Evolutionary conservation across 2,329 filamentous ascomycete species (phyloP).

Genomic region (Curvularia eragrostidis): DNA sequence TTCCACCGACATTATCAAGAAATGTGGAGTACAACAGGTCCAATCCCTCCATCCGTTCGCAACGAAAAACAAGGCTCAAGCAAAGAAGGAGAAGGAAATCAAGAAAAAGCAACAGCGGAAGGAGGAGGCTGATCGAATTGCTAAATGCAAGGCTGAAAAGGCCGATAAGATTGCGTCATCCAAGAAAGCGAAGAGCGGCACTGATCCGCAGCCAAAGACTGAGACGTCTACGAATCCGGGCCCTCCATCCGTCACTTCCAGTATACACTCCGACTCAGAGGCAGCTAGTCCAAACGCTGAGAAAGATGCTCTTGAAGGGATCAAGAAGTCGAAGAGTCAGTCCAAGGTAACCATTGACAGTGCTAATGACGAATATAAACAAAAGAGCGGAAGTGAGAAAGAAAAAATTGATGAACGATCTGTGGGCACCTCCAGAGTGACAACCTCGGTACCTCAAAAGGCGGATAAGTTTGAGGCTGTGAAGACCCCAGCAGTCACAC

Average conservation of each 20-base stretch:
- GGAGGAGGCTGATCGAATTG: slow-evolving; percentile 22
- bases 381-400: background rate
- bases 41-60: slow-evolving; percentile 42
- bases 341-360: background rate
- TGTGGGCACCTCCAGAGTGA: slow-evolving; percentile 18
- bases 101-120: slow-evolving; percentile 49
- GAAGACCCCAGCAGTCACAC: background rate
- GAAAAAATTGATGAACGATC: slow-evolving; percentile 18
- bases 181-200: slow-evolving; percentile 5
- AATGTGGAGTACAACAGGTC: slow-evolving; percentile 34
- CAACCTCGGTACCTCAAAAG: slow-evolving; percentile 26
- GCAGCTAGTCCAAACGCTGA: background rate
- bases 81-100: slow-evolving; percentile 43
- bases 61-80: slow-evolving; percentile 36
- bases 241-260: background rate
- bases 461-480: slow-evolving; percentile 11
- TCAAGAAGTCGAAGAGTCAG: slow-evolving; percentile 11
- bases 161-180: slow-evolving; percentile 11
- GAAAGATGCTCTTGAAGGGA: background rate
- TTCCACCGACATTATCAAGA: slow-evolving; percentile 21
- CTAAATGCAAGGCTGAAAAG: slow-evolving; percentile 18
- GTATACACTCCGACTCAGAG: background rate
- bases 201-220: slow-evolving; percentile 4
- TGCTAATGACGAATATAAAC: background rate
- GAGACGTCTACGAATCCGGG: background rate